Percentiles rank a stretch among this genome's conserved stretches.
phyloP scores from a whole-genome alignment of 129 eudicot genomes.

The Arctium lappa region DNA sequence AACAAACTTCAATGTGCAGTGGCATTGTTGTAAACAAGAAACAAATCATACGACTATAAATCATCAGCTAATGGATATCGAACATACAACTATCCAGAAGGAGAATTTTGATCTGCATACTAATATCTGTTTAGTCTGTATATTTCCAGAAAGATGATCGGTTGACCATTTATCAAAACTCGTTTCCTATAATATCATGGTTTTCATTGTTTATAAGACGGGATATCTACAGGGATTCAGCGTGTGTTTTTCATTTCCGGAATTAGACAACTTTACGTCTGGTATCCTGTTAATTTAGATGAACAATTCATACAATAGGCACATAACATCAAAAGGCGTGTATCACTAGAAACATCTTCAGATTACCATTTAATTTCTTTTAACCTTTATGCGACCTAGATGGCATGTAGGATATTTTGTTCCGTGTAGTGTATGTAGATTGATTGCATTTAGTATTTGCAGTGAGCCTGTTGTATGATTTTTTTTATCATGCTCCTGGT shows the following conservation, averaged over 20 bases:
- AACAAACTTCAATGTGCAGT: neutral
- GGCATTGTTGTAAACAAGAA: neutral
- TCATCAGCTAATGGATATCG: neutral
- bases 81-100: neutral
- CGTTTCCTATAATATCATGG: neutral
- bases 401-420: neutral
- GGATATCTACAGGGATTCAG: neutral
- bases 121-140: neutral
- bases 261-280: neutral
- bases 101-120: neutral
- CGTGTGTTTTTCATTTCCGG: neutral
- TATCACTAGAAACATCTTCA: neutral
- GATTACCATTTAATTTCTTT: too few relatives aligned
- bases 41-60: slow-evolving; percentile 5
- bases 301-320: neutral
- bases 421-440: neutral
- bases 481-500: neutral
- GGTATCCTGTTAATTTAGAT: neutral
- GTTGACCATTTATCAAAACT: neutral
- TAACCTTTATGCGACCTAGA: neutral
- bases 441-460: neutral
- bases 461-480: neutral
- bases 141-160: neutral
- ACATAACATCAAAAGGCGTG: neutral
- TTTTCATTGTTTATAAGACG: neutral